These are phyloP conservation scores for Boletus huronensis DNA, from an alignment of 768 basidiomycete genomes.

Conservation along the genomic window DNA sequence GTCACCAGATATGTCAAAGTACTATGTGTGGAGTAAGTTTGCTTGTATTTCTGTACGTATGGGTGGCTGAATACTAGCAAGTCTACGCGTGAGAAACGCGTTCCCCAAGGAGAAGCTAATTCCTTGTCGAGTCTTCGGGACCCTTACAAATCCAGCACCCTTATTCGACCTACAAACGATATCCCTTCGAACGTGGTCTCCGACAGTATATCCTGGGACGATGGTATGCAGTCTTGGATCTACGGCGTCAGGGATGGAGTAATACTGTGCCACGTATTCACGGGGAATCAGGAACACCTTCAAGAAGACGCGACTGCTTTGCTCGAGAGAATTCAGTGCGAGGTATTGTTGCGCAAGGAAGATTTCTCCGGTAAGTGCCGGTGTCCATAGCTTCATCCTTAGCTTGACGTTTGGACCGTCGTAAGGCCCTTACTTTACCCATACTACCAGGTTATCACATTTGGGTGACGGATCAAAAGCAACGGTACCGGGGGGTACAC, in stretches of 20 bases:
- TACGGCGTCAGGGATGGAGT: conserved; percentile 23
- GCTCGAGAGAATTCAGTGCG: conserved; percentile 40
- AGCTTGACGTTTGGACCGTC: conserved; percentile 1
- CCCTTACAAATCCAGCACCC: conserved; percentile 6
- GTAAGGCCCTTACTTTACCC: conserved; percentile 29
- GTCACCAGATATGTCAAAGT: conserved; percentile 46
- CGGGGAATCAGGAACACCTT: conserved; percentile 40
- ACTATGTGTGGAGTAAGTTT: conserved; percentile 37
- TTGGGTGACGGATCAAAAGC: conserved; percentile 8
- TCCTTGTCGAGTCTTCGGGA: conserved; percentile 24
- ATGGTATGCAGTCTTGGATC: conserved; percentile 30
- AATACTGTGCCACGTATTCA: conserved; percentile 44
- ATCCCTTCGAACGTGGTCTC: conserved; percentile 17
- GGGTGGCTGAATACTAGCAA: conserved; percentile 15
- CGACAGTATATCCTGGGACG: conserved; percentile 23
- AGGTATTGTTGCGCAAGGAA: conserved; percentile 19
- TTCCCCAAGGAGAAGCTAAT: conserved; percentile 17
- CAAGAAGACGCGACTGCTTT: conserved; percentile 39
- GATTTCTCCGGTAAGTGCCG: conserved; percentile 19
- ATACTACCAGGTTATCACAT: conserved; percentile 15
- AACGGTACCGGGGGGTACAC: conserved; percentile 26
- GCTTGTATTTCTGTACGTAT: background rate
- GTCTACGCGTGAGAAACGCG: conserved; percentile 1
- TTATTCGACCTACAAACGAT: conserved; percentile 16
- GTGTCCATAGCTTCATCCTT: background rate